Conservation (phyloP, 1,139 yeast species). For the Candida sp. region DNA sequence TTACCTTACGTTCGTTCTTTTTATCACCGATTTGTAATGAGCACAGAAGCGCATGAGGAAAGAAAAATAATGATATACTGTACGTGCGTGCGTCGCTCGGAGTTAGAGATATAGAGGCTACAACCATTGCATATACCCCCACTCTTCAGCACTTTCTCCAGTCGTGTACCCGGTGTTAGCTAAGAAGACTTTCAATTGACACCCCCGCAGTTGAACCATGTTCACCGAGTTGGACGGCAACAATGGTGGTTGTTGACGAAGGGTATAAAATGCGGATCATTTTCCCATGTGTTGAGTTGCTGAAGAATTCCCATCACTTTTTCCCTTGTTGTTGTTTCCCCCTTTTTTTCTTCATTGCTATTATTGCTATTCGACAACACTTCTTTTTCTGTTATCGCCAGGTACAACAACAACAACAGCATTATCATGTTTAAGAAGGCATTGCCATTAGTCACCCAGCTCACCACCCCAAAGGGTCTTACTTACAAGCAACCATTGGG, state of each 20-base stretch:
- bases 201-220: not conserved
- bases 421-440: constrained; percentile 1
- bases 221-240: not conserved
- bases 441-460: constrained; percentile 48
- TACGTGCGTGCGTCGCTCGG: not conserved
- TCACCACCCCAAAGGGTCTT: constrained; percentile 66
- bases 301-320: not conserved
- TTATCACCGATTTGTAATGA: too few relatives aligned
- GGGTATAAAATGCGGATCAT: not conserved
- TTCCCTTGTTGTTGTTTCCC: not conserved
- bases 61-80: too few relatives aligned
- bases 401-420: too few relatives aligned
- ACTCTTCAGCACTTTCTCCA: not conserved
- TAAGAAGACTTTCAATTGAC: not conserved
- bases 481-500: constrained; percentile 45
- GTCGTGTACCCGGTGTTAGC: constrained; percentile 1
- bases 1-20: too few relatives aligned
- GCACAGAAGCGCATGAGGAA: too few relatives aligned
- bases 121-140: not conserved
- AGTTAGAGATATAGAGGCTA: not conserved
- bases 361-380: not conserved
- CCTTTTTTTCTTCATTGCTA: not conserved
- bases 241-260: not conserved
- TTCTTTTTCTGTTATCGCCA: too few relatives aligned
- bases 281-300: not conserved